Conservation (phyloP, 2,329 filamentous ascomycete species). For the Aspergillus sp. region DNA sequence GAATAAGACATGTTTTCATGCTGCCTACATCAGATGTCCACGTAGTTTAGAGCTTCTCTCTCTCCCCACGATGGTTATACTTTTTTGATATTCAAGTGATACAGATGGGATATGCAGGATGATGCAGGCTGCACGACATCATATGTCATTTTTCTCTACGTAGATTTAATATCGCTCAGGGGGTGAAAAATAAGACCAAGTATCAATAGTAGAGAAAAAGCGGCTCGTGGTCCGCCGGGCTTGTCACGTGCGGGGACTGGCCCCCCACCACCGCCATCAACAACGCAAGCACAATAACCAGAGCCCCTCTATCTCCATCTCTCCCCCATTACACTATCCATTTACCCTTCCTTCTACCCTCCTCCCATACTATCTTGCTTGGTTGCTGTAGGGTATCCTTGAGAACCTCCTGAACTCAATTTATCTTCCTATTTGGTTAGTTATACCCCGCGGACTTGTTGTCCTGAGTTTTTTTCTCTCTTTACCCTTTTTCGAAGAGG, state of each 20-base stretch:
- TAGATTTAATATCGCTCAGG: too few relatives aligned
- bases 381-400: not conserved
- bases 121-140: too few relatives aligned
- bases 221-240: conserved; percentile 12
- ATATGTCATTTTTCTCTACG: too few relatives aligned
- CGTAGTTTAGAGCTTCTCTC: too few relatives aligned
- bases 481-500: too few relatives aligned
- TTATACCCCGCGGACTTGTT: not conserved
- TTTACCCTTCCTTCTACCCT: not conserved
- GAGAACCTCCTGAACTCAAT: too few relatives aligned
- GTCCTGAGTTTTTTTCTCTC: conserved; percentile 1
- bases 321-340: conserved; percentile 6
- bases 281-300: conserved; percentile 26
- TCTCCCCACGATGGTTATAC: too few relatives aligned
- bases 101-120: too few relatives aligned
- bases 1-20: too few relatives aligned
- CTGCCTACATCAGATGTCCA: too few relatives aligned
- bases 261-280: conserved; percentile 23
- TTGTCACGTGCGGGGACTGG: conserved; percentile 12
- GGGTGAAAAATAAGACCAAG: not conserved
- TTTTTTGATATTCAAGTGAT: too few relatives aligned
- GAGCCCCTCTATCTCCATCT: conserved; percentile 32
- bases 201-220: conserved; percentile 3
- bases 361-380: not conserved
- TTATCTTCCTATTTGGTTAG: too few relatives aligned